Conservation (phyloP, 225 moss, liverwort and hornwort species). For the Ulota crispa region DNA sequence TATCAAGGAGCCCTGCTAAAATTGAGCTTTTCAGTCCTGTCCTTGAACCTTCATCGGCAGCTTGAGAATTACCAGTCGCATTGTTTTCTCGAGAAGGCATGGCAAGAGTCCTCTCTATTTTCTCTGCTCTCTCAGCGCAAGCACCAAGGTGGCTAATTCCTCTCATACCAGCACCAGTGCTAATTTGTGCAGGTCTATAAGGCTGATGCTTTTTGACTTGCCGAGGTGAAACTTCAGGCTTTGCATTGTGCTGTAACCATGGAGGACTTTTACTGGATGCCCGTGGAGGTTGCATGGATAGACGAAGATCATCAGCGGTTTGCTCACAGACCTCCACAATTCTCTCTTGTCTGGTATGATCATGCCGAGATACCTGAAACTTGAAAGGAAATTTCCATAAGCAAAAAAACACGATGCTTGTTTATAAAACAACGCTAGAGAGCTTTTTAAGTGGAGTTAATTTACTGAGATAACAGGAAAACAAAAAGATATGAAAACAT, state of each 20-base stretch:
- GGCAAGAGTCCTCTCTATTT: conserved; percentile 59
- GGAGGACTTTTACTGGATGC: conserved; percentile 67
- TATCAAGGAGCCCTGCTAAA: conserved; percentile 64
- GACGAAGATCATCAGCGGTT: conserved; percentile 72
- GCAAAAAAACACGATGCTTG: neutral
- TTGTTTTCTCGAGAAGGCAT: conserved; percentile 52
- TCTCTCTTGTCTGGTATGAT: conserved; percentile 68
- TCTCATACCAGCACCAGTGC: conserved; percentile 47
- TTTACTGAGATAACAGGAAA: neutral
- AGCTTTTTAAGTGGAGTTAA: neutral
- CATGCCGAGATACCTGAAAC: conserved; percentile 70
- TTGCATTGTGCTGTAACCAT: conserved; percentile 54
- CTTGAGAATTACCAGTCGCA: conserved; percentile 40
- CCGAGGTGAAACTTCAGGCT: conserved; percentile 57
- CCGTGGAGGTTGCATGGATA: conserved; percentile 96
- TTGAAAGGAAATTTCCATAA: conserved; percentile 6
- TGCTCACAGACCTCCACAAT: conserved; percentile 53
- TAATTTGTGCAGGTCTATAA: conserved; percentile 55
- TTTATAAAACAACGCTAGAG: neutral
- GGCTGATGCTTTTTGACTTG: conserved; percentile 58
- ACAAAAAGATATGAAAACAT: neutral
- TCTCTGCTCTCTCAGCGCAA: conserved; percentile 70
- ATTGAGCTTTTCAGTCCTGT: conserved; percentile 84
- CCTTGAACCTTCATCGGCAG: conserved; percentile 96
- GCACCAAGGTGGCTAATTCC: conserved; percentile 72